Percentiles rank a stretch among this genome's conserved stretches.
Evolutionary conservation across 176 grass and related monocot species (phyloP).

Genomic region (Juncus inflexus): DNA sequence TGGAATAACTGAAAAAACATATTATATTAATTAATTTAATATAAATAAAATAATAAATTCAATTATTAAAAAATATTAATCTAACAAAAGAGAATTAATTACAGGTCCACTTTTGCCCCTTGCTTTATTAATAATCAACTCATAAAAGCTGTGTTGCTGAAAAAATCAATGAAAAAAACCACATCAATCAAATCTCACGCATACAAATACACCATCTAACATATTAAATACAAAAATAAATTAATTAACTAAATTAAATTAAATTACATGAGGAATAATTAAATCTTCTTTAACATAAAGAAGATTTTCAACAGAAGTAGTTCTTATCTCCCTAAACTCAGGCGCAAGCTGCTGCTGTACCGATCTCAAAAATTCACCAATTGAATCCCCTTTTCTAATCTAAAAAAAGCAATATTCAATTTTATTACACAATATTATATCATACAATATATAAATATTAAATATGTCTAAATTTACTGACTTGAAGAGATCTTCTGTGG

Average conservation of each 20-base stretch:
- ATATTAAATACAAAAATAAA: no score
- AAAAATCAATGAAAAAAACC: slow-evolving; percentile 1
- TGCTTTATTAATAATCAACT: slow-evolving; percentile 98
- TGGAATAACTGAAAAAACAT: slow-evolving; percentile 77
- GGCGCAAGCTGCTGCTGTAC: slow-evolving; percentile 97
- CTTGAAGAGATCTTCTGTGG: slow-evolving; percentile 83
- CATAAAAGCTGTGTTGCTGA: slow-evolving; percentile 99
- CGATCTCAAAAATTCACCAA: slow-evolving; percentile 90
- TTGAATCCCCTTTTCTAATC: slow-evolving; percentile 85
- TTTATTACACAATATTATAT: no score
- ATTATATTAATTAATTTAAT: slow-evolving; percentile 9
- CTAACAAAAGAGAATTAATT: slow-evolving; percentile 36
- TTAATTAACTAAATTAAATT: slow-evolving; percentile 12
- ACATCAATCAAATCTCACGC: neutral
- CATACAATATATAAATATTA: no score
- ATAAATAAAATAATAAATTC: neutral
- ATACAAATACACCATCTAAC: slow-evolving; percentile 16
- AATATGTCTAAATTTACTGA: slow-evolving; percentile 17
- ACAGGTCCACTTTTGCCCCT: slow-evolving; percentile 99
- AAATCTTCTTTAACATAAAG: slow-evolving; percentile 99
- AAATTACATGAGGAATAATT: slow-evolving; percentile 91
- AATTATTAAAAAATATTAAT: neutral
- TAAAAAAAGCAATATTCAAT: slow-evolving; percentile 11
- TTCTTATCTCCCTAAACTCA: slow-evolving; percentile 93
- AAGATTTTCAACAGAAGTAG: slow-evolving; percentile 91